A percentile compares a stretch with the other conserved stretches of the same genome.
Evolutionary conservation across 2,329 filamentous ascomycete genomes (phyloP).

Genomic region (Penicillium vulpinum): DNA sequence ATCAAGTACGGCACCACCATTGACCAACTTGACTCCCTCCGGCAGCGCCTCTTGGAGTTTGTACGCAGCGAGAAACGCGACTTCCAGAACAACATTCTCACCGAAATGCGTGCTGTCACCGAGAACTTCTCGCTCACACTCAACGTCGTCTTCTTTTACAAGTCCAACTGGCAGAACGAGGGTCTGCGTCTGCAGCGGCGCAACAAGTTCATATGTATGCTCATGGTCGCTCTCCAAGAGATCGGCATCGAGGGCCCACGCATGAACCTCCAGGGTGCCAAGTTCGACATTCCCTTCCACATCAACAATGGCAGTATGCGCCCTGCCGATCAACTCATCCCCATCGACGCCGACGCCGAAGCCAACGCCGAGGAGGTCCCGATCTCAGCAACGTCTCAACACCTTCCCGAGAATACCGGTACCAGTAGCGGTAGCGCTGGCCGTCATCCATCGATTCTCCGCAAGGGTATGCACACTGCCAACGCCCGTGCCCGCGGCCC

Average conservation of each 20-base stretch:
- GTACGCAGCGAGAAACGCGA: conserved; percentile 84
- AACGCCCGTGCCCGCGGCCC: conserved; percentile 55
- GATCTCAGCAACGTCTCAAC: conserved; percentile 17
- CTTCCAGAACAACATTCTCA: conserved; percentile 81
- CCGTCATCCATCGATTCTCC: conserved; percentile 56
- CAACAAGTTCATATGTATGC: conserved; percentile 89
- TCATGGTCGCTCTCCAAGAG: conserved; percentile 82
- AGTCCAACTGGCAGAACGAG: conserved; percentile 95
- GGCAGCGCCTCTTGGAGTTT: conserved; percentile 77
- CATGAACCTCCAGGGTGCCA: conserved; percentile 69
- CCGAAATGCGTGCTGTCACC: conserved; percentile 75
- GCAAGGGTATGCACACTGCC: conserved; percentile 48
- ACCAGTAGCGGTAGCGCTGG: conserved; percentile 25
- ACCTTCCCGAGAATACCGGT: conserved; percentile 34
- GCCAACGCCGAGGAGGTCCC: conserved; percentile 32
- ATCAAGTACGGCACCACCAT: conserved; percentile 87
- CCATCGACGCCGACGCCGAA: conserved; percentile 33
- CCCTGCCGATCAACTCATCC: conserved; percentile 44
- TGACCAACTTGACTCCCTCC: conserved; percentile 78
- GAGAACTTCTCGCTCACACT: conserved; percentile 83
- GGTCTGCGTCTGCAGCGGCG: conserved; percentile 82
- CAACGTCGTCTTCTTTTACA: conserved; percentile 97
- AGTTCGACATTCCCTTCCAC: conserved; percentile 67
- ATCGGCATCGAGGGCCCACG: conserved; percentile 83
- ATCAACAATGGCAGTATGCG: conserved; percentile 54